A percentile compares a stretch with the other conserved stretches of the same genome.
These are phyloP conservation scores for Naganishia liquefaciens DNA, from an alignment of 1,284 basidiomycete species.

Conservation along the genomic window DNA sequence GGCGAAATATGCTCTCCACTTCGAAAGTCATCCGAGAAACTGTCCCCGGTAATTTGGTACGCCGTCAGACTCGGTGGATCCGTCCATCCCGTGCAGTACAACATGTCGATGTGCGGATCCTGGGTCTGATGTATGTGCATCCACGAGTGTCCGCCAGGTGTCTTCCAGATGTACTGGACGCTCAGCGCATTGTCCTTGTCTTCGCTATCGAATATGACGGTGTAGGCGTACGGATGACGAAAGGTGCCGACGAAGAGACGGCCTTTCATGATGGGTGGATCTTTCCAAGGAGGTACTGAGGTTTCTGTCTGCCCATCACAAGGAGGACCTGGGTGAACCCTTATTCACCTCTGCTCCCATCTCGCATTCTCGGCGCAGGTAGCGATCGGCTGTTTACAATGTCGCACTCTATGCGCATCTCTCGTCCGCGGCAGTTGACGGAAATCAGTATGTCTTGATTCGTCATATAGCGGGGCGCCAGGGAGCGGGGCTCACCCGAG, in stretches of 20 bases:
- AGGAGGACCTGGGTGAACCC: too few species aligned
- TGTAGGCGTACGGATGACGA: conserved; percentile 42
- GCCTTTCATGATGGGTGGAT: conserved; percentile 11
- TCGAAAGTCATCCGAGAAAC: too few species aligned
- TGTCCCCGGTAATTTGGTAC: conserved; percentile 36
- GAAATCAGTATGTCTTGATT: neutral
- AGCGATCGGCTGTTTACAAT: conserved; percentile 21
- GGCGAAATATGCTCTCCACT: neutral
- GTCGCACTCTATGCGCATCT: neutral
- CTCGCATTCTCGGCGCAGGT: too few species aligned
- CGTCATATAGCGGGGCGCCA: neutral
- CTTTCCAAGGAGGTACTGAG: too few species aligned
- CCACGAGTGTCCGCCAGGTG: conserved; percentile 45
- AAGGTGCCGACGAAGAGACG: conserved; percentile 47
- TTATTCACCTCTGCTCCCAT: too few species aligned
- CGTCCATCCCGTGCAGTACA: conserved; percentile 48
- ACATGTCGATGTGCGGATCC: conserved; percentile 26
- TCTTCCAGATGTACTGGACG: conserved; percentile 33
- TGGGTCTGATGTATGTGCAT: conserved; percentile 38
- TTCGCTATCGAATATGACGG: conserved; percentile 39
- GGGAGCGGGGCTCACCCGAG: neutral
- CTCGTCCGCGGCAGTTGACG: conserved; percentile 16
- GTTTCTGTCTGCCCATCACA: too few species aligned
- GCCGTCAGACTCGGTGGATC: conserved; percentile 41
- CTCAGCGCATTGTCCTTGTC: conserved; percentile 34